phyloP scores from a whole-genome alignment of 192 early-diverging fungal genomes.

The Chytriomyces hyalinus region DNA sequence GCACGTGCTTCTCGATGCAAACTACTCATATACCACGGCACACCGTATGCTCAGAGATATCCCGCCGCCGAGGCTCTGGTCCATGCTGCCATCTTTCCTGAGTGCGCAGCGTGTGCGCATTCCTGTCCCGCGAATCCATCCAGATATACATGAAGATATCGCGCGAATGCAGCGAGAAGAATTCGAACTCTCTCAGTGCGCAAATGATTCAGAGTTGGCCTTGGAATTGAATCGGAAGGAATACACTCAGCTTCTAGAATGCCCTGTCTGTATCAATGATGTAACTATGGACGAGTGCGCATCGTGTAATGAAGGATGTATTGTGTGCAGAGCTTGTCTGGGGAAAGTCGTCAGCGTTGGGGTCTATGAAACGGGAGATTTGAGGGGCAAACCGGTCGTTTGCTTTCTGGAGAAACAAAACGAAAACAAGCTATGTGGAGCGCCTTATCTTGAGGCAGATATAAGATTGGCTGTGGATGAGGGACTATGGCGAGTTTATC shows the following conservation, averaged over 20 bases:
- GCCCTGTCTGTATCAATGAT: slow-evolving; percentile 32
- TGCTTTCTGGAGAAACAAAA: slow-evolving; percentile 22
- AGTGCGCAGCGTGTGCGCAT: neutral
- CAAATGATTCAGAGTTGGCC: slow-evolving; percentile 23
- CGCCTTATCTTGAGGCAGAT: slow-evolving; percentile 15
- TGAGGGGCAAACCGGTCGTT: slow-evolving; percentile 25
- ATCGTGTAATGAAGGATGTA: slow-evolving; percentile 14
- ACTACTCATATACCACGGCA: slow-evolving; percentile 4
- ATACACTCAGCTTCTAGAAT: slow-evolving; percentile 1
- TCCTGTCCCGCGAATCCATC: neutral
- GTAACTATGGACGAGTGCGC: slow-evolving; percentile 28
- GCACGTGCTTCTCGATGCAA: slow-evolving; percentile 16
- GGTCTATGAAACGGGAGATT: slow-evolving; percentile 29
- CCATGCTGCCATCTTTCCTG: slow-evolving; percentile 12
- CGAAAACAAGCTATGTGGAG: neutral
- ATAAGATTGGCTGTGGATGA: neutral
- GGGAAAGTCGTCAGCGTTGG: slow-evolving; percentile 17
- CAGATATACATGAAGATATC: neutral
- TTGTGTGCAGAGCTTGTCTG: slow-evolving; percentile 31
- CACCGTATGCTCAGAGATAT: neutral
- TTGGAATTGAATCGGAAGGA: slow-evolving; percentile 10
- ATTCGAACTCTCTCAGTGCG: neutral
- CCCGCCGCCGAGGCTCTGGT: slow-evolving; percentile 16
- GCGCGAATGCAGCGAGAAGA: neutral
- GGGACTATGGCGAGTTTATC: slow-evolving; percentile 16